phyloP scores from a whole-genome alignment of 768 basidiomycete genomes.

The Russula emetica region DNA sequence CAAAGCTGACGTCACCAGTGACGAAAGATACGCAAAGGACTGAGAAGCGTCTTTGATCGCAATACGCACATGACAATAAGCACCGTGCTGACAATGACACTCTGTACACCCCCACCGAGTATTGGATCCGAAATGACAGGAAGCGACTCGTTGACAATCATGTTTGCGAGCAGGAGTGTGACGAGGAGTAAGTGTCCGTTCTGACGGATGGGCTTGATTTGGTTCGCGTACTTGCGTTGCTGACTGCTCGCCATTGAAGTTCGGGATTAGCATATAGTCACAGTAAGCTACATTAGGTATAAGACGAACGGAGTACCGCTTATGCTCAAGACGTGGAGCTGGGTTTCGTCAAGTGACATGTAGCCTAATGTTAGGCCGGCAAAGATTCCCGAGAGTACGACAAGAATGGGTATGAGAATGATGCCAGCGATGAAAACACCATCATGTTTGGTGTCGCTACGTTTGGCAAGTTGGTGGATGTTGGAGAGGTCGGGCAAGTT shows the following conservation, averaged over 20 bases:
- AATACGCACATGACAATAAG: conserved; percentile 79
- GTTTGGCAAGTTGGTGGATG: conserved; percentile 34
- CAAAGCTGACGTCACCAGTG: conserved; percentile 3
- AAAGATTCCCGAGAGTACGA: conserved; percentile 78
- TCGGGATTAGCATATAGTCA: conserved; percentile 15
- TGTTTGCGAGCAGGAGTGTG: conserved; percentile 79
- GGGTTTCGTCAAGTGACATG: conserved; percentile 90
- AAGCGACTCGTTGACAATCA: conserved; percentile 87
- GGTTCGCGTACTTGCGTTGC: conserved; percentile 75
- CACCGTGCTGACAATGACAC: conserved; percentile 77
- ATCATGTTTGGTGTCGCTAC: conserved; percentile 31
- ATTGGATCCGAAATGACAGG: conserved; percentile 79
- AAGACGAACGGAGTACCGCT: conserved; percentile 72
- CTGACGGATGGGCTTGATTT: conserved; percentile 82
- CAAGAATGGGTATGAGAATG: conserved; percentile 77
- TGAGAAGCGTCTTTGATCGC: background rate
- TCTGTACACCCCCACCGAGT: conserved; percentile 72
- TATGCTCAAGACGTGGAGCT: conserved; percentile 81
- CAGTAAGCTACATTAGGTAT: conserved; percentile 10
- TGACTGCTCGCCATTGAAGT: conserved; percentile 41
- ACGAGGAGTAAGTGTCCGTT: conserved; percentile 81
- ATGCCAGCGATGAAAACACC: conserved; percentile 40
- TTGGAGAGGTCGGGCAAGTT: conserved; percentile 3
- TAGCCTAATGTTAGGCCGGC: conserved; percentile 90
- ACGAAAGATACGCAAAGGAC: background rate